Base-by-base conservation (phyloP, 805 yeast genomes). In the Candida oleophila region DNA sequence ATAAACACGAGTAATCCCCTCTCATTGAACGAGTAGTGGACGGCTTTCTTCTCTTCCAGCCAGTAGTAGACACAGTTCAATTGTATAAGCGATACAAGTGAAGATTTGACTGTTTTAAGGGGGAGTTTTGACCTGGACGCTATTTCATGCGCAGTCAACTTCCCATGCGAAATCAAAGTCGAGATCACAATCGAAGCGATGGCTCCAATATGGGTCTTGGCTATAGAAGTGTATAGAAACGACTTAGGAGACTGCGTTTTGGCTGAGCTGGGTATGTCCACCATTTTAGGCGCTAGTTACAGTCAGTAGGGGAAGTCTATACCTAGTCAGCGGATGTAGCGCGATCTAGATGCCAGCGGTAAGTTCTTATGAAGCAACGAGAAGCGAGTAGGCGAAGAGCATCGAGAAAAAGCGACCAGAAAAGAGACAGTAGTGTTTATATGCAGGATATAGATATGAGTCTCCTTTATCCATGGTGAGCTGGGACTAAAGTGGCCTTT, bases 21-120 rank as follows among this genome's bases (percentile, higher is more conserved):
- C 50, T 84, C 85, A 56, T 83, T 77, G 49, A 82, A 78, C 25
- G 71, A 71, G 62, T 90, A 89, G 55, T 68, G 77, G 7, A 11
- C 28, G 8, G 19, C 34, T 16, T 51, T 47, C 0, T 57, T 59
- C 14, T 16, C n/a, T 22, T 81, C 86, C 15, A 66, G 67, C 81
- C 90, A 83, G 57, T 81, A 81, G 20, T 76, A 76, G 8, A 88
- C 82, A 62, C 96, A 86, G 49, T 87, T 80, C 51, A 89, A 71
- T 64, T 92, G 97, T 36, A 91, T 74, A 56, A 92, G 68, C 5
- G 91, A 79, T 3, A 88, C 95, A 38, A 92, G 69, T 0, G 87
- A 73, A 30, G 84, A 78, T 52, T 83, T 83, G 16, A 88, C 80
- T 12, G 76, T 65, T 12, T 77, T 62, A 0, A 69, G 44, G 1